These are phyloP conservation scores for Symbiodinium natans DNA, from an alignment of 73 alveolate species.

Conservation along the genomic window DNA sequence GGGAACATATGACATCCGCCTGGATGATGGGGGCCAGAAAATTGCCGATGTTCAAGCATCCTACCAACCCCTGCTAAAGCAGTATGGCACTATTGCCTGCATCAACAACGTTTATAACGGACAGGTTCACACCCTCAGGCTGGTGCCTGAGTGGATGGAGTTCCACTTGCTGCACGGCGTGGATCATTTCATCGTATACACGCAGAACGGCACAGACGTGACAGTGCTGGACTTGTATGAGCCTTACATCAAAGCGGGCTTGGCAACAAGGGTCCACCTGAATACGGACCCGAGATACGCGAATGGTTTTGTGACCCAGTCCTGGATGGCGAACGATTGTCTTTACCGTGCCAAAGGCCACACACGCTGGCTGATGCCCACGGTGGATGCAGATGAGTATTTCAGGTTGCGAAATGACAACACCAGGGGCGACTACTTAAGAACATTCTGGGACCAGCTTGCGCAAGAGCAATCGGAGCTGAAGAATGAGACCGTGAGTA, in stretches of 20 bases:
- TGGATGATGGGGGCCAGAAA: neutral
- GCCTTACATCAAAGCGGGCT: neutral
- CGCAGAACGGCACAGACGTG: neutral
- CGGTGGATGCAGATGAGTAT: conserved; percentile 4
- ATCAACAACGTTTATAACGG: too few relatives aligned
- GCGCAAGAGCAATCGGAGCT: neutral
- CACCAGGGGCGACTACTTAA: too few relatives aligned
- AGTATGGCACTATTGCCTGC: too few relatives aligned
- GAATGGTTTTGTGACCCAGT: neutral
- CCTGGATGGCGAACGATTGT: neutral
- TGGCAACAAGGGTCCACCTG: conserved; percentile 10
- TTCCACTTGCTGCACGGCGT: neutral
- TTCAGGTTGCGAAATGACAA: neutral
- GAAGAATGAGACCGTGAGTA: neutral
- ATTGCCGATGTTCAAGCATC: neutral
- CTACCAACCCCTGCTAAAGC: neutral
- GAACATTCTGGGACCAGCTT: too few relatives aligned
- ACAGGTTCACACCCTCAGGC: too few relatives aligned
- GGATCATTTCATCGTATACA: neutral
- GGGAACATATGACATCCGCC: neutral
- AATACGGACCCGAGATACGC: neutral
- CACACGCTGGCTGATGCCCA: neutral
- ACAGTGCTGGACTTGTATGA: neutral
- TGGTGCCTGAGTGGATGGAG: conserved; percentile 7
- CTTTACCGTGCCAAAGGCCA: conserved; percentile 12